Evolutionary conservation across 73 alveolate species (phyloP), one percentile per base, ranked within the genome.

Genomic region (Paramecium pentaurelia): DNA sequence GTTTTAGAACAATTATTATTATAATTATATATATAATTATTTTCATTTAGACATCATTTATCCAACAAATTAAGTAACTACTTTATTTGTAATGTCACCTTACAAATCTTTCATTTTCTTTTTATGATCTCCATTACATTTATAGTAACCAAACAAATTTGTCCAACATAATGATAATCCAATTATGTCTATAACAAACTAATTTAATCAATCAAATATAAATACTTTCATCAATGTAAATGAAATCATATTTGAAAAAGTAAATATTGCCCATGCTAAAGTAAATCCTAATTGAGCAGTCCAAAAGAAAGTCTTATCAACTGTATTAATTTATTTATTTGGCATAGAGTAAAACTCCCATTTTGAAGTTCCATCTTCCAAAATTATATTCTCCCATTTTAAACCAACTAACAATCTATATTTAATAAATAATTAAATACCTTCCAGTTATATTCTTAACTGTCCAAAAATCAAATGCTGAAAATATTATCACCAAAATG

Each of bases 371-470:
- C 88, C 88, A 36, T 75, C 60, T 16, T 75, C 88, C 2, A 34
- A 22, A 75, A 37, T 22, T 37, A 34, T 11, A 37, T 34, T 75
- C 60, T 75, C 88, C 88, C 88, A 75, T 25, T 75, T 75, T 28
- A 75, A 75, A 4, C 88, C 88, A 11, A 75, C 88, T 38, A 75
- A 36, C 27, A 75, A 75, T 75, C 88, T 75, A 37, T 1, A 1
- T 2, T 16, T 32, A n/a, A 4, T 2, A n/a, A 6, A 6, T 0
- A 40, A 75, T 37, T 0, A 14, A 14, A 2, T 37, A 75, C 88
- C 88, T 75, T 75, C 88, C 88, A 34, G 88, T 75, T 34, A 75
- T 37, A 75, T 75, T 75, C 27, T 75, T 75, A n/a, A 75, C 88
- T 2, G 88, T 75, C 88, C 88, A 75, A 75, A 75, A 75, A 37